phyloP scores from a whole-genome alignment of 148 eudicot species.

The Rhododendron simsii region DNA sequence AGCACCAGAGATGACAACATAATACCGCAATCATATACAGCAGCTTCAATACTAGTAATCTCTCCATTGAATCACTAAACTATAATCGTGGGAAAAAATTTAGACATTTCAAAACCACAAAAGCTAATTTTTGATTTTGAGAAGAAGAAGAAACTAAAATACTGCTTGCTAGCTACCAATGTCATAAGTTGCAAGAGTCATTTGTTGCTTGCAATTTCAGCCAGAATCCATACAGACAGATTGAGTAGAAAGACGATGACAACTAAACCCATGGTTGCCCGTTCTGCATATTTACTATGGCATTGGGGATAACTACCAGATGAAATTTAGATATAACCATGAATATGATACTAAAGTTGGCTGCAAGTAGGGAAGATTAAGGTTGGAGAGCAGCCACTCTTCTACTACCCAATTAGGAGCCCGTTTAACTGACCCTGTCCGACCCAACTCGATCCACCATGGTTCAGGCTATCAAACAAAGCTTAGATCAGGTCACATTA shows the following conservation, averaged over 20 bases:
- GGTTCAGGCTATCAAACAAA: background rate
- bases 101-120: background rate
- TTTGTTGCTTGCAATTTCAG: background rate
- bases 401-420: background rate
- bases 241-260: background rate
- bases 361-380: background rate
- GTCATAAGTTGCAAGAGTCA: background rate
- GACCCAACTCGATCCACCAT: background rate
- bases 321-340: background rate
- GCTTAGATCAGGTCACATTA: background rate
- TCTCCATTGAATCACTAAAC: background rate
- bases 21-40: background rate
- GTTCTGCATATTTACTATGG: background rate
- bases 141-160: background rate
- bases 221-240: background rate
- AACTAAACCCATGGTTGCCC: background rate
- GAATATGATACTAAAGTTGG: background rate
- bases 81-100: background rate
- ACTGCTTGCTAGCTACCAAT: background rate
- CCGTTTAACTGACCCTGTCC: background rate
- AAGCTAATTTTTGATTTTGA: background rate
- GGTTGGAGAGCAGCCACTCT: background rate
- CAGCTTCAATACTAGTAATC: background rate
- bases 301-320: no score
- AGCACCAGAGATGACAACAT: background rate